Conservation (phyloP, 176 grass and related monocot species). For the Themeda triandra region DNA sequence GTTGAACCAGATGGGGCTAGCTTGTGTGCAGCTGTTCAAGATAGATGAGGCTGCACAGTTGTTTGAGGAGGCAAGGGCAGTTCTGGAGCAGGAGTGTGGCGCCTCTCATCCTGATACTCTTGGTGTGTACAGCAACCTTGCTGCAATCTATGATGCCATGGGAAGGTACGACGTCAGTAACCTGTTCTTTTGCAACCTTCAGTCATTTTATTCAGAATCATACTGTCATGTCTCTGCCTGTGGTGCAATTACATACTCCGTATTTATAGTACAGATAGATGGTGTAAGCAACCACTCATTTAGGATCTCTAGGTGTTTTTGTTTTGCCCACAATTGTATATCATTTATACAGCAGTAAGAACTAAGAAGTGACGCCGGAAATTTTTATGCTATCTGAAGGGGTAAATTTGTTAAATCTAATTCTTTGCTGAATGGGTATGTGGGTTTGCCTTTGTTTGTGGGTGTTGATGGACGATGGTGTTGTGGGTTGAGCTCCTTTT, state of each 20-base stretch:
- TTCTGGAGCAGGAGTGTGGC: conserved; percentile 88
- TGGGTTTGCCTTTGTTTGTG: not conserved
- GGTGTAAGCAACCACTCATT: not conserved
- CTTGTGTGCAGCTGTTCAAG: conserved; percentile 96
- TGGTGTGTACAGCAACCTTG: conserved; percentile 92
- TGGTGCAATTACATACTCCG: not conserved
- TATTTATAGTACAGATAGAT: not conserved
- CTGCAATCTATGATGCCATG: conserved; percentile 98
- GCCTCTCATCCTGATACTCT: conserved; percentile 80
- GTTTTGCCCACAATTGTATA: not conserved
- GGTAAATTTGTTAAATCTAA: not conserved
- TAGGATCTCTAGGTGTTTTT: not conserved
- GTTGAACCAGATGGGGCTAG: conserved; percentile 93
- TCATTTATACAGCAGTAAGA: not conserved
- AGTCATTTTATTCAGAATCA: not conserved
- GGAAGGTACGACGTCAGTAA: conserved; percentile 56
- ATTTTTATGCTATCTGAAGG: not conserved
- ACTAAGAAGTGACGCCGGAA: not conserved
- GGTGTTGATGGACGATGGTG: not conserved
- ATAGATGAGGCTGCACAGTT: conserved; percentile 92
- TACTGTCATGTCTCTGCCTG: not conserved
- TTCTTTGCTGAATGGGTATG: not conserved
- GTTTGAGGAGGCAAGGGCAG: conserved; percentile 85
- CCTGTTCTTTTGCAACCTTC: not conserved
- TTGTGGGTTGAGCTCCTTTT: not conserved